Evolutionary conservation across 1,139 yeast genomes (phyloP).

Genomic region (Yamadazyma sp.): DNA sequence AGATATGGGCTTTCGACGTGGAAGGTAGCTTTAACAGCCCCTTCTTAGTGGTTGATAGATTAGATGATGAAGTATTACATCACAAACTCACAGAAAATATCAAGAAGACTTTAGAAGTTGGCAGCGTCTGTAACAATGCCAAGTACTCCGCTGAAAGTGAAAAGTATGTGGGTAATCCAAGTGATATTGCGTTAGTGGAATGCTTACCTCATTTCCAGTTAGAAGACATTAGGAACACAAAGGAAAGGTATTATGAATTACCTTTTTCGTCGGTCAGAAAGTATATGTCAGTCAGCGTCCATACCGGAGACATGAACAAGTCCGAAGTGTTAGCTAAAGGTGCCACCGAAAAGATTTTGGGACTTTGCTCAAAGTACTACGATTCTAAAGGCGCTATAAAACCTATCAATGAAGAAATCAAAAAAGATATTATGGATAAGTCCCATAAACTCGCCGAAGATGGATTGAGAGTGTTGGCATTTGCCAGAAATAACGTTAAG

Average conservation of each 20-base stretch:
- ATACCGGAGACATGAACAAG: constrained; percentile 55
- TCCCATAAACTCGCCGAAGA: constrained; percentile 71
- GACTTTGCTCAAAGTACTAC: constrained; percentile 58
- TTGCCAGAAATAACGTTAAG: constrained; percentile 56
- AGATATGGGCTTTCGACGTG: constrained; percentile 79
- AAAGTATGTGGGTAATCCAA: constrained; percentile 84
- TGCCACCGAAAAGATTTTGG: constrained; percentile 76
- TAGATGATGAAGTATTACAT: constrained; percentile 38
- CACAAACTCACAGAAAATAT: constrained; percentile 54
- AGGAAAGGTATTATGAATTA: constrained; percentile 62
- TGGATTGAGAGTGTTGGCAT: constrained; percentile 83
- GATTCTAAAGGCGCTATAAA: constrained; percentile 56
- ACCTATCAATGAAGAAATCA: constrained; percentile 52
- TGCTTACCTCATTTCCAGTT: constrained; percentile 68
- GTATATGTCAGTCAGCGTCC: constrained; percentile 79
- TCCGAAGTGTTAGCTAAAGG: constrained; percentile 78
- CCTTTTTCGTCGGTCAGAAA: constrained; percentile 86
- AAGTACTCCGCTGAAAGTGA: constrained; percentile 67
- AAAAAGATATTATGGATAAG: constrained; percentile 46
- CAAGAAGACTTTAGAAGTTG: constrained; percentile 58
- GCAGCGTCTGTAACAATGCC: constrained; percentile 82
- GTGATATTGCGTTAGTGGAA: constrained; percentile 88
- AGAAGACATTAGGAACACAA: constrained; percentile 64
- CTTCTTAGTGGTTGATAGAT: constrained; percentile 49
- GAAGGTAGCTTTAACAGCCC: constrained; percentile 49